Percentiles rank a stretch among this genome's conserved stretches.
These are phyloP conservation scores for Sonneratia caseolaris DNA, from an alignment of 345 rosid species.

Conservation along the genomic window DNA sequence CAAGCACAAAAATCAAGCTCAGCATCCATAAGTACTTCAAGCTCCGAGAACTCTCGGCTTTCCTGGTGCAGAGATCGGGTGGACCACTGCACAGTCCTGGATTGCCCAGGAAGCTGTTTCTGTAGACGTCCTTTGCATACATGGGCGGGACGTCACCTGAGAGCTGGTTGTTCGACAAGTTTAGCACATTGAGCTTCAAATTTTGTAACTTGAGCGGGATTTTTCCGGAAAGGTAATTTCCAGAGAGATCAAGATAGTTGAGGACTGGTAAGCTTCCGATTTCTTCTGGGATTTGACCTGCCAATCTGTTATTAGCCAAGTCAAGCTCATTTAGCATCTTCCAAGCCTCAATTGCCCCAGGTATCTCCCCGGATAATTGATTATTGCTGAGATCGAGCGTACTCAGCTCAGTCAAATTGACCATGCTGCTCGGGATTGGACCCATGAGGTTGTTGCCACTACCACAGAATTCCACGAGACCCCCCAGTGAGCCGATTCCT, in stretches of 20 bases:
- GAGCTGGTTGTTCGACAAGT: constrained; percentile 61
- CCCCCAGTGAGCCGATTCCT: constrained; percentile 39
- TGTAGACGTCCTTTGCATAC: constrained; percentile 40
- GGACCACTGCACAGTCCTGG: constrained; percentile 64
- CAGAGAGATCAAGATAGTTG: constrained; percentile 82
- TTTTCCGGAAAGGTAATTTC: constrained; percentile 52
- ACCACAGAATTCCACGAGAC: constrained; percentile 46
- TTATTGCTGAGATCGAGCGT: constrained; percentile 63
- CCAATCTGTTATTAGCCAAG: constrained; percentile 50
- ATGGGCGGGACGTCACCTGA: constrained; percentile 63
- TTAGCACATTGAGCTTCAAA: constrained; percentile 66
- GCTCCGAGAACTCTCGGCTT: constrained; percentile 18
- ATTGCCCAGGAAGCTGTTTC: constrained; percentile 55
- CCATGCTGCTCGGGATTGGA: constrained; percentile 42
- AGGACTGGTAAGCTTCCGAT: constrained; percentile 63
- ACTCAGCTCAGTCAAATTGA: constrained; percentile 37
- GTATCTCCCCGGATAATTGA: constrained; percentile 56
- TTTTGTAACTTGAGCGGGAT: constrained; percentile 62
- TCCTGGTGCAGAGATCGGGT: constrained; percentile 43
- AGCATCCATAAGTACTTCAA: constrained; percentile 52
- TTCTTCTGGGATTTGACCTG: constrained; percentile 57
- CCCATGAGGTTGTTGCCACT: constrained; percentile 39
- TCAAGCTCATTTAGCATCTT: constrained; percentile 66
- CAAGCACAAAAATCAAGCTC: constrained; percentile 38
- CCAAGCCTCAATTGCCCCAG: constrained; percentile 39